These are phyloP conservation scores for Phaeolepiota aurea DNA, from an alignment of 768 basidiomycete species.

Conservation along the genomic window DNA sequence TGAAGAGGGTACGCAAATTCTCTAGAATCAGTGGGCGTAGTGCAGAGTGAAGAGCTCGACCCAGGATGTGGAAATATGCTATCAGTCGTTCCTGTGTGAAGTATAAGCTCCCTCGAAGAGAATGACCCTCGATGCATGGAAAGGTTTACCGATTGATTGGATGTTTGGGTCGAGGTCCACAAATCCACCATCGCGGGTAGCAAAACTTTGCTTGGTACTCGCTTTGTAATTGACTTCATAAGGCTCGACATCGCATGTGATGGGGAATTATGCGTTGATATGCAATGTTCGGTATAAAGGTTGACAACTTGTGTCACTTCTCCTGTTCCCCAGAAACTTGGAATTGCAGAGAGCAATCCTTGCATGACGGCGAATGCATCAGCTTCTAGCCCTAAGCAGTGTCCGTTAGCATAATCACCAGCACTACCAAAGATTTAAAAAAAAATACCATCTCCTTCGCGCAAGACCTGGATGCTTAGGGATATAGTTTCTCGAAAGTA, in stretches of 20 bases:
- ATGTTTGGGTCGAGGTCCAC: constrained; percentile 35
- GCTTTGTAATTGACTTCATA: constrained; percentile 62
- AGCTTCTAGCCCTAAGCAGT: constrained; percentile 18
- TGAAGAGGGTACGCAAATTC: constrained; percentile 60
- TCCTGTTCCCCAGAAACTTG: constrained; percentile 67
- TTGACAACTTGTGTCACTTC: constrained; percentile 51
- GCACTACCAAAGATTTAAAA: neutral
- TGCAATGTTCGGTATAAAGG: constrained; percentile 43
- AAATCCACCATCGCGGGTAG: constrained; percentile 55
- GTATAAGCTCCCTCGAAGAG: no score
- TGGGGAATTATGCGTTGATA: constrained; percentile 21
- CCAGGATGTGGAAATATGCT: constrained; percentile 64
- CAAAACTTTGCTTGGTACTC: constrained; percentile 55
- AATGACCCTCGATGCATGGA: neutral
- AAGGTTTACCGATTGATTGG: constrained; percentile 24
- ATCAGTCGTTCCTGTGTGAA: constrained; percentile 22
- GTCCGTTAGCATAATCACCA: no score
- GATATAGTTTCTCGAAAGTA: constrained; percentile 66
- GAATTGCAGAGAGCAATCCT: constrained; percentile 64
- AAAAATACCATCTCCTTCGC: no score
- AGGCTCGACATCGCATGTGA: constrained; percentile 31
- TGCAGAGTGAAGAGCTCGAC: constrained; percentile 55
- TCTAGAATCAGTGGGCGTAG: constrained; percentile 57
- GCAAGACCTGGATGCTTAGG: constrained; percentile 43
- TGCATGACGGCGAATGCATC: constrained; percentile 45